Evolutionary conservation across 164 flowering plant species (phyloP).

Genomic region (Liriodendron chinense): DNA sequence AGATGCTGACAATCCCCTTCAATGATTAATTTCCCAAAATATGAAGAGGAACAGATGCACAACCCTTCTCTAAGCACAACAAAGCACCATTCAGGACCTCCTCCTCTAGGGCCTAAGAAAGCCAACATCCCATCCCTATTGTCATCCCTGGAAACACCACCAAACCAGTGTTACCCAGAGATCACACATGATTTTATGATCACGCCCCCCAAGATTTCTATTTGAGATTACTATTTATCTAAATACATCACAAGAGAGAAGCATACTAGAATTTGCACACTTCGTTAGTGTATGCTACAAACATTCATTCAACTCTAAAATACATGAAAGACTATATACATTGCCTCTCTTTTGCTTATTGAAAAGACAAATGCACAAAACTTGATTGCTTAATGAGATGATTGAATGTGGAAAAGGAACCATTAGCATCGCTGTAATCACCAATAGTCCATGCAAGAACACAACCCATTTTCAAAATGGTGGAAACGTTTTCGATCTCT

Average conservation of each 20-base stretch:
- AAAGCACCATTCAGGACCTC: background rate
- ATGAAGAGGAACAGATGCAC: background rate
- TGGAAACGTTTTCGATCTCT: conserved; percentile 19
- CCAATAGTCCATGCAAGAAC: conserved; percentile 22
- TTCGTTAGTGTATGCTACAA: background rate
- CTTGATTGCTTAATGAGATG: background rate
- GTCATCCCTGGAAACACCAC: background rate
- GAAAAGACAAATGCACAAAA: background rate
- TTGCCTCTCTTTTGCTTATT: background rate
- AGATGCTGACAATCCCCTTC: background rate
- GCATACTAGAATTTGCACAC: background rate
- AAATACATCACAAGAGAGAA: too few relatives aligned
- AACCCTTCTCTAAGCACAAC: background rate
- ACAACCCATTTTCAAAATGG: conserved; percentile 15
- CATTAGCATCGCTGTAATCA: background rate
- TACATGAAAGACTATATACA: background rate
- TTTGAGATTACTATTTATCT: too few relatives aligned
- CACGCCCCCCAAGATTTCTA: background rate
- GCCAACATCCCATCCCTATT: background rate
- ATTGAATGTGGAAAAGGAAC: background rate
- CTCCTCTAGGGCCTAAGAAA: background rate
- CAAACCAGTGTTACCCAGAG: background rate
- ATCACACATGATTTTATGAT: too few relatives aligned
- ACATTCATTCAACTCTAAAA: background rate
- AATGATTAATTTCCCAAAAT: background rate